These are phyloP conservation scores for Clohesyomyces aquaticus DNA, from an alignment of 495 filamentous ascomycete genomes.

Conservation along the genomic window DNA sequence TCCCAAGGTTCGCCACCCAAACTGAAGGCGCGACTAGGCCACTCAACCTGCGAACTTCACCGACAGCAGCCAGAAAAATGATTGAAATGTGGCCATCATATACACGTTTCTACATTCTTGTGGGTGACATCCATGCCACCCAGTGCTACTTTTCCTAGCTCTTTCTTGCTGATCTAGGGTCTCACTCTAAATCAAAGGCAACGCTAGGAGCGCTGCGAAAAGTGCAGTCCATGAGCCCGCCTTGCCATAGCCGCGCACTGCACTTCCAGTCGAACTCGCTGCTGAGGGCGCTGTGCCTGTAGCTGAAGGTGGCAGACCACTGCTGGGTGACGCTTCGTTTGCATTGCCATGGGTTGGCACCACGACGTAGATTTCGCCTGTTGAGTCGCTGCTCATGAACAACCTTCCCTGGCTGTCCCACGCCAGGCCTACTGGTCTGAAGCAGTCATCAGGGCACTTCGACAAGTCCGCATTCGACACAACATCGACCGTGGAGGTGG, in stretches of 20 bases:
- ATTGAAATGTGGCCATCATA: no score
- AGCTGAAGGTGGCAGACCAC: conserved; percentile 21
- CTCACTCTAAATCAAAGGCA: conserved; percentile 2
- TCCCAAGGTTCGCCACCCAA: no score
- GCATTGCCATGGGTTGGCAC: conserved; percentile 44
- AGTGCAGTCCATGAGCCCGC: not conserved
- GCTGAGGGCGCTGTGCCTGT: conserved; percentile 7
- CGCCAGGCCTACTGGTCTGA: conserved; percentile 56
- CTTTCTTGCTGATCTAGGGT: not conserved
- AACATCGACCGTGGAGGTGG: conserved; percentile 51
- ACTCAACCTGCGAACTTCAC: no score
- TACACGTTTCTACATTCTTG: no score
- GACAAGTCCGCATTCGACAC: conserved; percentile 52
- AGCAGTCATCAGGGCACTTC: conserved; percentile 50
- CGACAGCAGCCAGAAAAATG: no score
- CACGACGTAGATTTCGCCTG: conserved; percentile 57
- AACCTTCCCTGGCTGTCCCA: conserved; percentile 54
- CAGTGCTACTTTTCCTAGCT: no score
- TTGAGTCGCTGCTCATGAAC: conserved; percentile 54
- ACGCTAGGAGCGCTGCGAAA: conserved; percentile 1
- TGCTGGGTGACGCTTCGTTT: conserved; percentile 21
- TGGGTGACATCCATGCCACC: no score
- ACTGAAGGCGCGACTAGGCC: no score
- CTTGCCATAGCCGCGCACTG: conserved; percentile 4
- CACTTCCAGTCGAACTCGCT: not conserved